Percentiles rank a stretch among this genome's conserved stretches.
These are phyloP conservation scores for Monilinia aucupariae DNA, from an alignment of 2,329 filamentous ascomycete species.

Conservation along the genomic window DNA sequence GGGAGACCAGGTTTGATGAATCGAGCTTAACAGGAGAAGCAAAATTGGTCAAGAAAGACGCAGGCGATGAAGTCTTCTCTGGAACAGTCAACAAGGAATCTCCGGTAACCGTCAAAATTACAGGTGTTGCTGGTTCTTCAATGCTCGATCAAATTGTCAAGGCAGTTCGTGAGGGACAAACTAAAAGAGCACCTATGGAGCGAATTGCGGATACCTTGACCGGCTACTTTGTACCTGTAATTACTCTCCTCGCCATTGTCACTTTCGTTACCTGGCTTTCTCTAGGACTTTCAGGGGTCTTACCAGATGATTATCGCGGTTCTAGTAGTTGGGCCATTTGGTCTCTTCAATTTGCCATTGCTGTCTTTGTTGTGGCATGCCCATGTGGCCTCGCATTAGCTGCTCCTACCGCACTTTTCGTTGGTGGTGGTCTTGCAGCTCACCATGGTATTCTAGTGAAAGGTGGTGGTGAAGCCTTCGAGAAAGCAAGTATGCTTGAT, in stretches of 20 bases:
- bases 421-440: constrained; percentile 53
- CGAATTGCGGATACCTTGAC: constrained; percentile 68
- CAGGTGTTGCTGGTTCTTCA: constrained; percentile 59
- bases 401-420: constrained; percentile 53
- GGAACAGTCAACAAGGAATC: constrained; percentile 69
- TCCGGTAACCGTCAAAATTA: constrained; percentile 58
- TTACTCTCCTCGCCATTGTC: constrained; percentile 61
- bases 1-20: constrained; percentile 72
- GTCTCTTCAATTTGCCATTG: constrained; percentile 69
- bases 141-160: constrained; percentile 78
- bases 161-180: constrained; percentile 72
- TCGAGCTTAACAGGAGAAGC: constrained; percentile 83
- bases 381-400: constrained; percentile 57
- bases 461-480: constrained; percentile 55
- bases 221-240: constrained; percentile 69
- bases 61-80: constrained; percentile 61
- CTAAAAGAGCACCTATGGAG: constrained; percentile 69
- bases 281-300: constrained; percentile 52
- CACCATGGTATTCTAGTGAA: constrained; percentile 53
- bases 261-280: constrained; percentile 70
- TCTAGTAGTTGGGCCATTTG: constrained; percentile 60
- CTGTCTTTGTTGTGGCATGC: constrained; percentile 56
- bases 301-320: constrained; percentile 54
- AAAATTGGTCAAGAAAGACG: constrained; percentile 55
- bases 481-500: constrained; percentile 50